These are phyloP conservation scores for Fagus sylvatica DNA, from an alignment of 306 rosid genomes.

Conservation along the genomic window DNA sequence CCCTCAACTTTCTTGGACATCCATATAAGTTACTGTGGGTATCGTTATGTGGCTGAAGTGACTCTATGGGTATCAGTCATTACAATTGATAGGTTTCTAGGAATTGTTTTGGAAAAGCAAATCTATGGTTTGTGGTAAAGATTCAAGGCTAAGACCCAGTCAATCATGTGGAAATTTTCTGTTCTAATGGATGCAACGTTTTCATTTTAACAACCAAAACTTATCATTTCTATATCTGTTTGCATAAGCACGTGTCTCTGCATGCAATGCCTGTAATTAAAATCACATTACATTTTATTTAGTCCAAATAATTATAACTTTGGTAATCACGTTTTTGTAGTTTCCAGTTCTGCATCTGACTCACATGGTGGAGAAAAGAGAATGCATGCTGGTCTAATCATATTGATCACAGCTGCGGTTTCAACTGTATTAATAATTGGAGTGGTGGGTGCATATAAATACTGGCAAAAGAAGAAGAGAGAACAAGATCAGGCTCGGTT, in stretches of 20 bases:
- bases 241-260: constrained; percentile 2
- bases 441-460: constrained; percentile 50
- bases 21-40: not conserved
- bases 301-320: not conserved
- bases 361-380: constrained; percentile 35
- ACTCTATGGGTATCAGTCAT: not conserved
- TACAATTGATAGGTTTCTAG: not conserved
- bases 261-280: not conserved
- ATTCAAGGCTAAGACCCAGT: not conserved
- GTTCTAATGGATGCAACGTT: not conserved
- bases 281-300: not conserved
- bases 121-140: not conserved
- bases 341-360: constrained; percentile 34
- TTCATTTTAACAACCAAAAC: not conserved
- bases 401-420: constrained; percentile 44
- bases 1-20: not conserved
- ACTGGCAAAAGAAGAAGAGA: constrained; percentile 76
- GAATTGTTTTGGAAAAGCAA: not conserved
- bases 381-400: constrained; percentile 42
- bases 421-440: constrained; percentile 38
- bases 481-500: constrained; percentile 77
- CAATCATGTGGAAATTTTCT: not conserved
- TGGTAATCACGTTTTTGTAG: constrained; percentile 38
- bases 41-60: not conserved
- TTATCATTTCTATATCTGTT: not conserved